These are phyloP conservation scores for Russula olivacea DNA, from an alignment of 768 basidiomycete species.

Conservation along the genomic window DNA sequence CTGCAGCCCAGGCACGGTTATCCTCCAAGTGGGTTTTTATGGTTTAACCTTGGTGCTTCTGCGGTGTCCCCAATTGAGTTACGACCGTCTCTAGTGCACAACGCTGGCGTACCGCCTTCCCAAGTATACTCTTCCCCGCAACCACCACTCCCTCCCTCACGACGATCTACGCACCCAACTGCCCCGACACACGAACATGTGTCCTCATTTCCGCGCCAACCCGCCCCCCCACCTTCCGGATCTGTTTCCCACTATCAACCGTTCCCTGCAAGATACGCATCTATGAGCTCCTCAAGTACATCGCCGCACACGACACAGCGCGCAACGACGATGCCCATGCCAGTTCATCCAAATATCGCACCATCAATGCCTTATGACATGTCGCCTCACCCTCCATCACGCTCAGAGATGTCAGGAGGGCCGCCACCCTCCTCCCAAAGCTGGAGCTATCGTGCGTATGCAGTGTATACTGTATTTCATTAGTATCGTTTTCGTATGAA, in stretches of 20 bases:
- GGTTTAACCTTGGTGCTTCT: not conserved
- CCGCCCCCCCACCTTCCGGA: not conserved
- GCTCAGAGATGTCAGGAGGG: not conserved
- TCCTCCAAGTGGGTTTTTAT: not conserved
- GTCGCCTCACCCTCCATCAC: not conserved
- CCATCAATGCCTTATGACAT: not conserved
- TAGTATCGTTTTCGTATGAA: no score
- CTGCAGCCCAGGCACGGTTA: not conserved
- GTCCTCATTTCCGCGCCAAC: not conserved
- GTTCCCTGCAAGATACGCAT: not conserved
- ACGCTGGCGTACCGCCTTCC: not conserved
- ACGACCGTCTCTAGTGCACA: not conserved
- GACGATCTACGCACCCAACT: not conserved
- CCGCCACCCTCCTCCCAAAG: not conserved
- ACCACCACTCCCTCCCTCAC: not conserved
- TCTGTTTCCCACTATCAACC: not conserved
- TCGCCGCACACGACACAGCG: not conserved
- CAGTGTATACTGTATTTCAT: no score
- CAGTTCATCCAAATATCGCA: not conserved
- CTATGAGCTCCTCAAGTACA: not conserved
- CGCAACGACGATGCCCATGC: not conserved
- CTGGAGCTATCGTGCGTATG: not conserved
- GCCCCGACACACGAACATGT: not conserved
- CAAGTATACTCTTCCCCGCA: not conserved
- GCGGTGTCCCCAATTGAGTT: not conserved